phyloP scores from a whole-genome alignment of 2,329 filamentous ascomycete genomes.

The Colletotrichum euphorbiae region DNA sequence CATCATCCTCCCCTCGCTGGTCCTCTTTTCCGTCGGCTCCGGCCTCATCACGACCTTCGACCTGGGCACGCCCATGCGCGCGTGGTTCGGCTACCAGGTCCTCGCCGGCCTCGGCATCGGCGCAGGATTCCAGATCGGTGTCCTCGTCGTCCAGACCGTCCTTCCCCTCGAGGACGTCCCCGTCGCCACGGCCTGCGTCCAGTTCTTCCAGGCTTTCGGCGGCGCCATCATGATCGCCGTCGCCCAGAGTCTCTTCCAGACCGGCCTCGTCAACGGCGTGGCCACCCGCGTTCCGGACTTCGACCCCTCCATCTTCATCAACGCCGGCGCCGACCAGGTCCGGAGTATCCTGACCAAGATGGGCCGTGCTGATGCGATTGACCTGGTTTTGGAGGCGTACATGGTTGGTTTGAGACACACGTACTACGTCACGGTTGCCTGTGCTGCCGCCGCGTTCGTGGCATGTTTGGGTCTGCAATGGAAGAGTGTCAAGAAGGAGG shows the following conservation, averaged over 20 bases:
- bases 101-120: constrained; percentile 66
- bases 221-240: constrained; percentile 75
- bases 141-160: constrained; percentile 64
- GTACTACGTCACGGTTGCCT: constrained; percentile 64
- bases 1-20: constrained; percentile 56
- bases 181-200: constrained; percentile 62
- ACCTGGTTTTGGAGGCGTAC: constrained; percentile 60
- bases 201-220: constrained; percentile 74
- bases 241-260: constrained; percentile 75
- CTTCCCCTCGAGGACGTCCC: constrained; percentile 61
- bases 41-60: constrained; percentile 67
- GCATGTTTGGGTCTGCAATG: constrained; percentile 59
- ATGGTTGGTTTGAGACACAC: constrained; percentile 61
- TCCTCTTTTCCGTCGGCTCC: constrained; percentile 58
- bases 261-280: constrained; percentile 68
- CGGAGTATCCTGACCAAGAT: constrained; percentile 55
- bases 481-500: constrained; percentile 64
- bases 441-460: constrained; percentile 59
- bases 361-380: constrained; percentile 54
- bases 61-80: constrained; percentile 56
- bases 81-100: constrained; percentile 71
- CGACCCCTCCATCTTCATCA: constrained; percentile 61
- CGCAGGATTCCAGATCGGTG: constrained; percentile 59
- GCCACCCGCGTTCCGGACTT: constrained; percentile 56
- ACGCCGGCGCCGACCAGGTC: constrained; percentile 65